Conservation (phyloP, 352 stramenopile genomes). For the Peronospora destructor region DNA sequence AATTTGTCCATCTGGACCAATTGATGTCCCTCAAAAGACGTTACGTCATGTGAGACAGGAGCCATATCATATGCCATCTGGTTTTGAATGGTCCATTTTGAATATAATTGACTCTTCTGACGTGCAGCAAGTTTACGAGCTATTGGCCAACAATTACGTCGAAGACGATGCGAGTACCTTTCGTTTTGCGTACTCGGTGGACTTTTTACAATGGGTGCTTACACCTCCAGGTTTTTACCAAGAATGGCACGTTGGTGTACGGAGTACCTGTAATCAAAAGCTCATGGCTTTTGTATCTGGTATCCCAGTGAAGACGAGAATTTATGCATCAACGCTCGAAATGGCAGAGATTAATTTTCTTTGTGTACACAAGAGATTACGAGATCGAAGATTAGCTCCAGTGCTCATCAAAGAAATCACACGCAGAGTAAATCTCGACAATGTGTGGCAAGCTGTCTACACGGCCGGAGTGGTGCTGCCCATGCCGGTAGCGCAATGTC, state of each 20-base stretch:
- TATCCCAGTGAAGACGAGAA: constrained; percentile 87
- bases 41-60: constrained; percentile 88
- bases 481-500: constrained; percentile 90
- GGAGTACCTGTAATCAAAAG: constrained; percentile 64
- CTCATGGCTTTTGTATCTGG: constrained; percentile 97
- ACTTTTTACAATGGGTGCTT: constrained; percentile 90
- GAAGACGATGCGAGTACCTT: constrained; percentile 99
- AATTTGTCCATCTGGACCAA: constrained; percentile 74
- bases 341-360: constrained; percentile 99
- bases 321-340: constrained; percentile 47
- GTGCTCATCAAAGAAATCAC: constrained; percentile 99
- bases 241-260: constrained; percentile 95
- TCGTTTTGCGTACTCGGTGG: constrained; percentile 89
- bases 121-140: constrained; percentile 92
- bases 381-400: constrained; percentile 93
- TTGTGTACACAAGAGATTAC: constrained; percentile 99
- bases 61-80: constrained; percentile 94
- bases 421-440: constrained; percentile 91
- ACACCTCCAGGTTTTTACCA: constrained; percentile 90
- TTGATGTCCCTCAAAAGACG: constrained; percentile 88
- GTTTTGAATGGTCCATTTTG: constrained; percentile 87
- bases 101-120: constrained; percentile 86
- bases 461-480: constrained; percentile 97
- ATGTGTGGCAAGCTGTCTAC: constrained; percentile 97
- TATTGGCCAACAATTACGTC: constrained; percentile 98